Evolutionary conservation across 352 stramenopile species (phyloP), one percentile per base, ranked within the genome.

Genomic region (Globisporangium recalcitrans): DNA sequence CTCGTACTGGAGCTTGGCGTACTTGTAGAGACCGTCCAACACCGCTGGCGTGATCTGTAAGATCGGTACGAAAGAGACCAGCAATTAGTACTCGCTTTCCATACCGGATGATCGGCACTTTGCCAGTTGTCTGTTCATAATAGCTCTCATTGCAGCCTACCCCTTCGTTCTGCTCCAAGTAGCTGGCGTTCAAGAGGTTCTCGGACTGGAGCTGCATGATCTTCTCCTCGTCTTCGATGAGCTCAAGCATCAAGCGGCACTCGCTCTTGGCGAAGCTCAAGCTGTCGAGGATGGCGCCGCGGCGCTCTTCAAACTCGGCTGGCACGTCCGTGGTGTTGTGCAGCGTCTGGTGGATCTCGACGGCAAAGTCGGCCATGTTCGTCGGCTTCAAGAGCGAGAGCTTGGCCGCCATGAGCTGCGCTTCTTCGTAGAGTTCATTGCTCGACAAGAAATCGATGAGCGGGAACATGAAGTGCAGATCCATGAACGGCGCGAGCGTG

Each of bases 401-500:
- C 63, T 97, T 96, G 61, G 94, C 93, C 40, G 85, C 83, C 71
- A 92, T 85, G 52, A 97, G 81, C 69, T 96, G 74, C 26, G 82
- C 74, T 51, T 98, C 92, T 68, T 97, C 89, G 70, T 98, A 98
- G 54, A 94, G 75, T 60, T 98, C 88, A 51, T 87, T 88, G 64
- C 84, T 93, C 22, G 82, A 84, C 44, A 98, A 68, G 67, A 98
- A 98, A 70, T 98, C 93, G 64, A 98, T 94, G 51, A 98, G 78
- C 65, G 94, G 94, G 80, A 98, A 98, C 85, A 98, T 97, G 75
- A 98, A 98, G 88, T 98, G 96, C 49, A 97, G 82, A 70, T 98
- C 96, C 79, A 98, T 93, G 75, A 97, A 98, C 56, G 94, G 91
- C 60, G 91, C 93, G 60, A 98, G 82, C 65, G 80, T 85, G 69